Base-by-base conservation (phyloP, 176 grass and related monocot genomes). In the Oryza longistaminata region DNA sequence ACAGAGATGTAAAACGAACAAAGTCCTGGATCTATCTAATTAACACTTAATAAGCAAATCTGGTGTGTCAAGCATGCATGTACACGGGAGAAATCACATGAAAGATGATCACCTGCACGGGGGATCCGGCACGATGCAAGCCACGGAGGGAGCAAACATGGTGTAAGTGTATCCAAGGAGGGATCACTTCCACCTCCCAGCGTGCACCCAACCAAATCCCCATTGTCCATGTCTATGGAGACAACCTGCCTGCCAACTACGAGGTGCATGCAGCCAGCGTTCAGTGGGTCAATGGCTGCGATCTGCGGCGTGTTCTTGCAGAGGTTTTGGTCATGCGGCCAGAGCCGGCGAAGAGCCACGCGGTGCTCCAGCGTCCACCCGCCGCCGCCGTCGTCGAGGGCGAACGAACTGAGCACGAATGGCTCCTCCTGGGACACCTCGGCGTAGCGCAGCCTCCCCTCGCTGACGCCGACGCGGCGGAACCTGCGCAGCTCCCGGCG, bases 321-420 rank as follows among this genome's bases (percentile, higher is more conserved):
- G 9, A 43, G 42, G 42, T 43, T 43, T 10, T 43, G 42, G 10
- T 43, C 42, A 43, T 43, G 42, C 42, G 42, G 42, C 42, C 12
- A 49, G 46, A 87, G 31, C 29, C 71, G 78, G 71, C 71, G 6
- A 9, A 81, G 78, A 3, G 71, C 70, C 61, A 75, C 45, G 34
- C 46, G 34, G 62, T 81, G 77, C 78, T 81, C 62, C 85, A 87
- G 71, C 46, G 70, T 81, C 85, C 85, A 81, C 70, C 45, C 12
- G 60, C 11, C 33, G 24, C 71, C 46, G 19, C 69, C 64, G 3
- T 68, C 71, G 17, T 61, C 71, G 15, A 87, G 71, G 1, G 64
- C 4, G 12, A 81, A 87, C 17, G 78, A 87, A 12, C 77, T 72
- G 80, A 83, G 37, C 24, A 72, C 2, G 11, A 65, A 83, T 19